Evolutionary conservation across 2,329 filamentous ascomycete genomes (phyloP).

Genomic region (Penicillium frequentans): DNA sequence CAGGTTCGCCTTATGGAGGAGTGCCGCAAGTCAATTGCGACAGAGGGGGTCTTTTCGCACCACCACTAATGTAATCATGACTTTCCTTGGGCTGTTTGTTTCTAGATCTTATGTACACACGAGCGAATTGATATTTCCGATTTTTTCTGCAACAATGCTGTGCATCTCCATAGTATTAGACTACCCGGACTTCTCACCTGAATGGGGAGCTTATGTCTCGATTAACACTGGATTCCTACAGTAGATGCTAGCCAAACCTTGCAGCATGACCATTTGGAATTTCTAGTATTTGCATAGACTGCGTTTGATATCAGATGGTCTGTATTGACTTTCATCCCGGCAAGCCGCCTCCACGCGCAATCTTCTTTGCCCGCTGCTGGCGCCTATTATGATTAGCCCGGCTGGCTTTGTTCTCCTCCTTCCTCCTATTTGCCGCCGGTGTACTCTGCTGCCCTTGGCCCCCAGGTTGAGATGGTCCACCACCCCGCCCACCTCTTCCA

Average conservation of each 20-base stretch:
- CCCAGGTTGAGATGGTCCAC: conserved; percentile 35
- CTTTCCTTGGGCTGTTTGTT: not conserved
- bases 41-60: conserved; percentile 33
- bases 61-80: conserved; percentile 24
- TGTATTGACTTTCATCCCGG: conserved; percentile 22
- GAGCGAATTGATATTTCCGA: not conserved
- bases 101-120: not conserved
- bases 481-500: conserved; percentile 49
- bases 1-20: conserved; percentile 76
- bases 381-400: conserved; percentile 84
- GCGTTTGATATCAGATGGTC: not conserved
- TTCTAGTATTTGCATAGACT: not conserved
- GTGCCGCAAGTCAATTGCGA: conserved; percentile 58
- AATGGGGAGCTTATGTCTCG: not conserved
- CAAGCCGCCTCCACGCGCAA: conserved; percentile 56
- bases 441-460: conserved; percentile 68
- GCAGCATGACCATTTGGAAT: not conserved
- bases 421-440: conserved; percentile 68
- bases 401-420: conserved; percentile 79
- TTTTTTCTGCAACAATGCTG: not conserved
- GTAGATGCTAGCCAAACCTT: not conserved
- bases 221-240: not conserved
- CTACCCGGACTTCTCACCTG: not conserved
- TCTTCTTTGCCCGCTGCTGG: conserved; percentile 65
- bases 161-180: not conserved